Conservation (phyloP, 768 basidiomycete genomes). For the Collybiopsis confluens region DNA sequence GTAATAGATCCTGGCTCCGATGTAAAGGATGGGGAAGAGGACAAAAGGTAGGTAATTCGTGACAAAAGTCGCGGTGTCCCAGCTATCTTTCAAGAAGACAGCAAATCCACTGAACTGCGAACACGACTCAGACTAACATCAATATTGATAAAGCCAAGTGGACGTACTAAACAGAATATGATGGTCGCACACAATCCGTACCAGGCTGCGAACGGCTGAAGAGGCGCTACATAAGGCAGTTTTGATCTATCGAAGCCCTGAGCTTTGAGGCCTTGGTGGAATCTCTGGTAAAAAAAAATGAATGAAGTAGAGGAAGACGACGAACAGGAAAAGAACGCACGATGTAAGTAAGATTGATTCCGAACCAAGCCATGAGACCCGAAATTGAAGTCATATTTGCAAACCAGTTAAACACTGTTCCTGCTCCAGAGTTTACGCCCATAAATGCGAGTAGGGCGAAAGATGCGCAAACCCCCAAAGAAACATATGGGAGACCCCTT, state of each 20-base stretch:
- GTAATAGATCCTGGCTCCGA: slow-evolving; percentile 50
- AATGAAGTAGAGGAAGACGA: not conserved
- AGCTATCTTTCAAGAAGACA: slow-evolving; percentile 50
- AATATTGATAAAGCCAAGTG: not conserved
- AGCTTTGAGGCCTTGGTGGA: slow-evolving; percentile 74
- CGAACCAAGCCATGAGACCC: slow-evolving; percentile 80
- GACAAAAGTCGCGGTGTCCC: slow-evolving; percentile 66
- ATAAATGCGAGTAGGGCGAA: slow-evolving; percentile 81
- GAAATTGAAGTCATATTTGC: slow-evolving; percentile 61
- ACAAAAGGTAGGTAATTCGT: slow-evolving; percentile 74
- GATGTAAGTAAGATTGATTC: slow-evolving; percentile 65
- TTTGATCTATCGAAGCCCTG: slow-evolving; percentile 72
- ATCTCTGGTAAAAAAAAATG: slow-evolving; percentile 53
- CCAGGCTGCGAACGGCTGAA: slow-evolving; percentile 74
- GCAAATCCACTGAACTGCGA: slow-evolving; percentile 42
- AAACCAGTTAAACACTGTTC: slow-evolving; percentile 78
- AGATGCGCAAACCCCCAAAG: slow-evolving; percentile 61
- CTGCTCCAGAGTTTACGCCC: slow-evolving; percentile 63
- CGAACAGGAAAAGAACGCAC: not conserved
- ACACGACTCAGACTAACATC: not conserved
- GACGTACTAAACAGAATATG: slow-evolving; percentile 60
- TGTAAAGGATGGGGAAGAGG: slow-evolving; percentile 76
- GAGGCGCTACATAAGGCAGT: slow-evolving; percentile 63
- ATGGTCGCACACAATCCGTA: slow-evolving; percentile 39
- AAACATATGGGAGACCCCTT: slow-evolving; percentile 72